Base-by-base conservation (phyloP, 2,329 filamentous ascomycete species). In the Penicillium nordicum region DNA sequence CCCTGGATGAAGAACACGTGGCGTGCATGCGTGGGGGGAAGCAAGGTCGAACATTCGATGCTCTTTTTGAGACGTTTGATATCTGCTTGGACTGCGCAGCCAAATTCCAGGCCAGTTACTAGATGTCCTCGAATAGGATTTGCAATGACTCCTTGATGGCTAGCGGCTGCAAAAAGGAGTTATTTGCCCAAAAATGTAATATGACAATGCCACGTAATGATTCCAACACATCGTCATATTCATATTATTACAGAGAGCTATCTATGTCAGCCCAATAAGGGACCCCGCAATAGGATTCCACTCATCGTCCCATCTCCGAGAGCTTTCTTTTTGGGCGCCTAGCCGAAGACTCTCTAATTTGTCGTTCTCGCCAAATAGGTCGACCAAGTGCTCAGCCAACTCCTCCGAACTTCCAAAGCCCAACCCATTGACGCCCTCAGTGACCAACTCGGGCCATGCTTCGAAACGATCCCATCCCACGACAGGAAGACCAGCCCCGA, bases 401-500 rank as follows among this genome's bases (percentile, higher is more conserved):
- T 90, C 84, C 12, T 81, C 78, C 0, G 87, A 81, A 50, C 84
- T 90, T 62, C 84, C 84, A 68, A 99, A 99, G 0, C 94, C 92
- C 65, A 84, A 83, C 1, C 94, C 94, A 70, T 97, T 97, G 38
- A 86, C 80, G 0, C 89, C 88, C 67, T 97, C 92, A 50, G 83
- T 88, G 27, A 99, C 89, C n/a, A 99, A 78, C 76, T 99, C 94
- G 2, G 84, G 80, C 81, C 96, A 96, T 60, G 92, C 93, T 69
- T 92, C 87, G 69, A 96, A 99, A 2, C 83, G 82, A 27, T 84
- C 84, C 81, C 94, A 97, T 4, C 92, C 93, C 0, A 88, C 87
- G 0, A 99, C 94, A 0, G 94, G 94, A 29, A 99, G 78, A 0
- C 93, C 94, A 0, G 92, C 89, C 2, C 94, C 94, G 72, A 99